Evolutionary conservation across 441 rosid species (phyloP).

Genomic region (Populus hybrid): DNA sequence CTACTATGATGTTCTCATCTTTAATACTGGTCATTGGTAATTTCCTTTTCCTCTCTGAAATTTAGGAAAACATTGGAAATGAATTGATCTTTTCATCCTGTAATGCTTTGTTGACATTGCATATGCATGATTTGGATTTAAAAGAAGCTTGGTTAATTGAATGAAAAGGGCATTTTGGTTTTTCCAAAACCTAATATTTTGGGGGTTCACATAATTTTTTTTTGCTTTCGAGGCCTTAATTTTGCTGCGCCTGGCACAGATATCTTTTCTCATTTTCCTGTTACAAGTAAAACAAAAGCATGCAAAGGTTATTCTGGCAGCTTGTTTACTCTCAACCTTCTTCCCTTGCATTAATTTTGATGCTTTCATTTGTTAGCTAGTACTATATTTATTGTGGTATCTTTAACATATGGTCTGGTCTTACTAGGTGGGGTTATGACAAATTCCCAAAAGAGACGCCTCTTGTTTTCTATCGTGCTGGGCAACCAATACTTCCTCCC

Average conservation of each 20-base stretch:
- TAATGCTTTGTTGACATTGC: conserved; percentile 2
- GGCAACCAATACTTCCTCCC: conserved; percentile 66
- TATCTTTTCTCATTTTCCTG: no score
- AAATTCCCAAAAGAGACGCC: conserved; percentile 89
- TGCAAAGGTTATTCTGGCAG: neutral
- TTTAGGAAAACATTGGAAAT: neutral
- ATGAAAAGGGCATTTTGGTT: neutral
- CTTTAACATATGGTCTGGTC: conserved; percentile 5
- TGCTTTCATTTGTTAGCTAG: neutral
- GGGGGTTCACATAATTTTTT: neutral
- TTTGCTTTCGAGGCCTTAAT: neutral
- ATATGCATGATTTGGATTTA: neutral
- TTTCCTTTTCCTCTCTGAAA: neutral
- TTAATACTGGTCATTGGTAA: conserved; percentile 97
- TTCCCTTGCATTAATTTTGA: neutral
- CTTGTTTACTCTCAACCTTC: neutral
- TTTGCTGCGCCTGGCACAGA: neutral
- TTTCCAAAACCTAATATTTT: neutral
- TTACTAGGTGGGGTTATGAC: conserved; percentile 80
- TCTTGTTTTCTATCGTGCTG: conserved; percentile 70
- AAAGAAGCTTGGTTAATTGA: neutral
- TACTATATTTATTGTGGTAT: neutral
- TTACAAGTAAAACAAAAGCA: neutral
- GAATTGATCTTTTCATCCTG: neutral
- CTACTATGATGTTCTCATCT: conserved; percentile 79